Evolutionary conservation across 345 rosid species (phyloP).

Genomic region (Syzygium grande): DNA sequence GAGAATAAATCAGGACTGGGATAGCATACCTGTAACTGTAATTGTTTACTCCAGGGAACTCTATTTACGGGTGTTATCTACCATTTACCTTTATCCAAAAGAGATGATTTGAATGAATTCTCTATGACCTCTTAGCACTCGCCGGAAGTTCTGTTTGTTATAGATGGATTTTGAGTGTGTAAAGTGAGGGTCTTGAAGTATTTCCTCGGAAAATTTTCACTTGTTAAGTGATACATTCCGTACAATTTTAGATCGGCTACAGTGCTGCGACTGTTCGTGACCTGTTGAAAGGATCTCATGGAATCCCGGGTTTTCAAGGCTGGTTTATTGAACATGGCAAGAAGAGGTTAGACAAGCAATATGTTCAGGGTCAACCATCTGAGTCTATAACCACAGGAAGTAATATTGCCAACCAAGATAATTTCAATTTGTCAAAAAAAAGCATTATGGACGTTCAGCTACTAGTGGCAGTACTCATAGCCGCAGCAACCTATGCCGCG

Average conservation of each 20-base stretch:
- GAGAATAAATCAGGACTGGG: neutral
- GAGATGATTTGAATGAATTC: neutral
- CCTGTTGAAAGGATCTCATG: neutral
- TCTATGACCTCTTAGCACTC: too few relatives aligned
- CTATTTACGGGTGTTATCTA: too few relatives aligned
- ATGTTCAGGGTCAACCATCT: neutral
- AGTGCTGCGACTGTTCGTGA: fast-evolving
- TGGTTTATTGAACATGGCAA: neutral
- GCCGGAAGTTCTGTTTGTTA: too few relatives aligned
- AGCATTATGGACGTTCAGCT: neutral
- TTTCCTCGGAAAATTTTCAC: neutral
- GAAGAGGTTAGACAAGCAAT: neutral
- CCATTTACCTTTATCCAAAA: too few relatives aligned
- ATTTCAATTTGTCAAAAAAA: neutral
- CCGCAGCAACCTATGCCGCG: fast-evolving
- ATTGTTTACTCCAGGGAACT: neutral
- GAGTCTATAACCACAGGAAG: neutral
- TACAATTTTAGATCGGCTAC: neutral
- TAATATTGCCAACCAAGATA: neutral
- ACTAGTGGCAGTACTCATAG: neutral
- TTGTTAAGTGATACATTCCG: too few relatives aligned
- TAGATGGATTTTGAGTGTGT: neutral
- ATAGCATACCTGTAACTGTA: neutral
- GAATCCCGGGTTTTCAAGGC: neutral
- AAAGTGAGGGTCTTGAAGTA: neutral